Evolutionary conservation across 202 grass and related monocot genomes (phyloP).

Genomic region (Eragrostis tef): DNA sequence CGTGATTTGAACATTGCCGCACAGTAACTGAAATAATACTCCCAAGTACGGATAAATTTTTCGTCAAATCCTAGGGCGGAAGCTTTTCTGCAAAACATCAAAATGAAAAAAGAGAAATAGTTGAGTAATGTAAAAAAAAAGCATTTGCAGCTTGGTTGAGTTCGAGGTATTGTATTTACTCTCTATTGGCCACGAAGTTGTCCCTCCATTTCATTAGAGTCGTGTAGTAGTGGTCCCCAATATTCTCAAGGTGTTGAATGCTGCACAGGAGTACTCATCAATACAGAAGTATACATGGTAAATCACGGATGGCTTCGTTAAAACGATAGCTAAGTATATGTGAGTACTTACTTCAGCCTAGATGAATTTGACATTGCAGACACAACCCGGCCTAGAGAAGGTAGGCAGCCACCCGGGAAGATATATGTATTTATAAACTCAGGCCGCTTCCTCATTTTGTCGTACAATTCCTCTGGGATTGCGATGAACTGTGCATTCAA

Average conservation of each 20-base stretch:
- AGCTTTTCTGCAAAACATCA: constrained; percentile 51
- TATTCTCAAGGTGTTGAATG: constrained; percentile 85
- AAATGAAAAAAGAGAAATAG: not conserved
- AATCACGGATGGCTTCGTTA: not conserved
- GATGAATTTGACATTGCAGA: constrained; percentile 74
- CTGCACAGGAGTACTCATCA: constrained; percentile 43
- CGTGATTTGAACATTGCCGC: constrained; percentile 81
- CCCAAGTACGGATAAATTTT: constrained; percentile 74
- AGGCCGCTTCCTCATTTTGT: constrained; percentile 77
- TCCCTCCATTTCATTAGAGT: constrained; percentile 78
- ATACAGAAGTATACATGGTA: not conserved
- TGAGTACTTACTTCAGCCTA: constrained; percentile 62
- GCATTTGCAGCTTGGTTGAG: not conserved
- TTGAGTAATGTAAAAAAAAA: not conserved
- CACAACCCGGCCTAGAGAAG: constrained; percentile 69
- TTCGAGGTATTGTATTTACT: constrained; percentile 48
- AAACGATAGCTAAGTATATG: not conserved
- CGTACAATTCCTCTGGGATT: constrained; percentile 79
- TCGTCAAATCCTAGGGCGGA: constrained; percentile 75
- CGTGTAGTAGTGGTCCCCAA: constrained; percentile 79
- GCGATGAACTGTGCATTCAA: constrained; percentile 67
- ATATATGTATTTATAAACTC: constrained; percentile 94
- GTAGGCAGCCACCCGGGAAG: constrained; percentile 84
- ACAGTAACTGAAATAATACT: constrained; percentile 90
- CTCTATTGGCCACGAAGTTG: constrained; percentile 65